Conservation (phyloP, 1,284 basidiomycete species). For the Golubevia pallescens region DNA sequence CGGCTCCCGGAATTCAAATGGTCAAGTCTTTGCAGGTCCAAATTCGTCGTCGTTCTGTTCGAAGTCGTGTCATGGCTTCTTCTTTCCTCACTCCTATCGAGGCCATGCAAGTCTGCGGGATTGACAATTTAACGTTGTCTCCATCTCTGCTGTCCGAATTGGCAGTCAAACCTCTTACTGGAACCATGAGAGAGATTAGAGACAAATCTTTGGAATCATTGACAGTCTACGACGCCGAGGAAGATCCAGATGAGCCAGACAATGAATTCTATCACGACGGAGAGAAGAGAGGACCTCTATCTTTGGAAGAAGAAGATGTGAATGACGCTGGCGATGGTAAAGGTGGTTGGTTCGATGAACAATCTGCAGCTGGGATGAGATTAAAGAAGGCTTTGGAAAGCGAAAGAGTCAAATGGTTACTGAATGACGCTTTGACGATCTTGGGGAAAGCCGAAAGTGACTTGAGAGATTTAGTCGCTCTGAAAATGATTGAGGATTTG, state of each 20-base stretch:
- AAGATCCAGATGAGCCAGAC: neutral
- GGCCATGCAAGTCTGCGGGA: neutral
- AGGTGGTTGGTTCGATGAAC: neutral
- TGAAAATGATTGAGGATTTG: neutral
- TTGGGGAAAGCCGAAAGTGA: neutral
- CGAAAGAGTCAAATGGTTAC: neutral
- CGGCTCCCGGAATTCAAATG: neutral
- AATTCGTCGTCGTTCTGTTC: neutral
- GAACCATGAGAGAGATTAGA: neutral
- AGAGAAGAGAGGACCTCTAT: neutral
- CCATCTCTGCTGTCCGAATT: neutral
- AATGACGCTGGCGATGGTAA: neutral
- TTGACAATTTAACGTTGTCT: neutral
- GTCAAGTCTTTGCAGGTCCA: neutral
- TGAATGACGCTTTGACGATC: neutral
- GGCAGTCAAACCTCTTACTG: neutral
- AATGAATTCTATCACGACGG: neutral
- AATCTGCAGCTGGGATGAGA: neutral
- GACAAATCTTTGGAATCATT: neutral
- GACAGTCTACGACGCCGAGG: neutral
- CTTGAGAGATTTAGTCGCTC: neutral
- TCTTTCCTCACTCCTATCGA: neutral
- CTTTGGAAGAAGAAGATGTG: neutral
- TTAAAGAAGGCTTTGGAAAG: neutral
- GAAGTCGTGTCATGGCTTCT: neutral